A percentile compares a stretch with the other conserved stretches of the same genome.
Evolutionary conservation across 306 rosid species (phyloP).

Genomic region (Prunus mume): DNA sequence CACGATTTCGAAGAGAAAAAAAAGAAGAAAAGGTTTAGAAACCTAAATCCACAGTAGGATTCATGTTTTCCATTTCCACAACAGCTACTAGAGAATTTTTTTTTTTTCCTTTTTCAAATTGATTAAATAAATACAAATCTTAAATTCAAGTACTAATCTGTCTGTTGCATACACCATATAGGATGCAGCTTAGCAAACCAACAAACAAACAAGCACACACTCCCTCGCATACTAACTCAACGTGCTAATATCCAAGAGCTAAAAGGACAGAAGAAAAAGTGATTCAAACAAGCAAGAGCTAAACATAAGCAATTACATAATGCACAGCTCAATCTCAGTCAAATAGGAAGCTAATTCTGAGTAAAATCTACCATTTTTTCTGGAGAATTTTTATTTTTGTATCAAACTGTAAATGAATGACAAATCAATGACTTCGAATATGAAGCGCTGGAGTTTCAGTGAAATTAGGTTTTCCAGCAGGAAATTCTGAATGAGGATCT

Average conservation of each 20-base stretch:
- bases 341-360: neutral
- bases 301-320: neutral
- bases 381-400: neutral
- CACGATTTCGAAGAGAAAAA: neutral
- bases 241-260: neutral
- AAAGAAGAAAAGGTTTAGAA: neutral
- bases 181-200: neutral
- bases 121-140: neutral
- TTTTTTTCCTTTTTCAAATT: neutral
- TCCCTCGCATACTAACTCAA: neutral
- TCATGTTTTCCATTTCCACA: neutral
- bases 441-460: neutral
- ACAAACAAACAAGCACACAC: neutral
- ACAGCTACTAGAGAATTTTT: neutral
- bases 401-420: slow-evolving; percentile 3
- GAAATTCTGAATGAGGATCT: slow-evolving; percentile 4
- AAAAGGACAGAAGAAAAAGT: neutral
- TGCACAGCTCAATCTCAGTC: neutral
- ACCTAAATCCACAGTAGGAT: neutral
- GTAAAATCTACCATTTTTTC: neutral
- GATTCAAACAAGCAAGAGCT: neutral
- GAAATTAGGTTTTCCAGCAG: slow-evolving; percentile 8
- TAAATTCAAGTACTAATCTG: neutral
- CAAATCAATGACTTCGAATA: neutral
- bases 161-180: neutral